Evolutionary conservation across 1,284 basidiomycete genomes (phyloP), one percentile per base, ranked within the genome.

Genomic region (Malassezia furfur): DNA sequence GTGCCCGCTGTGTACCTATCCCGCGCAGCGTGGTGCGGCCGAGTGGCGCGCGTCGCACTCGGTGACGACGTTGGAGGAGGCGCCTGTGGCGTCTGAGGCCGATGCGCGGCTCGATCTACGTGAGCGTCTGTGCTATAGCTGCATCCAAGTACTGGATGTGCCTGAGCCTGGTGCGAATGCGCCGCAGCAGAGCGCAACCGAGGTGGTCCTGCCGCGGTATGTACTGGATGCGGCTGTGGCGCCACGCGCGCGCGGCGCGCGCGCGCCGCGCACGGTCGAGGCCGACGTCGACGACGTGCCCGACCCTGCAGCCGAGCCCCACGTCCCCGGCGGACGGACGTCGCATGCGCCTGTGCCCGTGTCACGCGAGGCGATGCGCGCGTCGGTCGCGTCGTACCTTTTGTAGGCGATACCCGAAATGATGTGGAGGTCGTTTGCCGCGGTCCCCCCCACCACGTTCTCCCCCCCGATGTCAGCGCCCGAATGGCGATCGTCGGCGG

Each of bases 1-100:
- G 1, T 73, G 70, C 53, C 66, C 70, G 9, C 50, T 73, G 32
- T 73, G 71, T 46, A 46, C 52, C 5, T 59, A 63, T 52, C 71
- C 71, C 2, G 56, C 56, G 12, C 60, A 65, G 25, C 41, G 48
- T 3, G 52, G 56, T 11, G 66, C 68, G 3, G 54, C 63, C 6
- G 52, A 54, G 14, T 72, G 70, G 69, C 68, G 65, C 54, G 49
- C 59, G n/a, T 44, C 64, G 37, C 66, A 64, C 35, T 66, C 63
- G 15, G 67, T 70, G 12, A 55, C 54, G n/a, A 46, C 54, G 39
- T 21, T 21, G 5, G 36, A 48, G n/a, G 22, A 44, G 12, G 36
- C 46, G 10, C n/a, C 32, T 14, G 10, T 22, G 40, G 21, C 44
- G 50, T 41, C 8, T 11, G 15, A 21, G 19, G 9, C 5, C 15